Evolutionary conservation across 78 protist species (phyloP).

Genomic region (Cyanophora paradoxa): DNA sequence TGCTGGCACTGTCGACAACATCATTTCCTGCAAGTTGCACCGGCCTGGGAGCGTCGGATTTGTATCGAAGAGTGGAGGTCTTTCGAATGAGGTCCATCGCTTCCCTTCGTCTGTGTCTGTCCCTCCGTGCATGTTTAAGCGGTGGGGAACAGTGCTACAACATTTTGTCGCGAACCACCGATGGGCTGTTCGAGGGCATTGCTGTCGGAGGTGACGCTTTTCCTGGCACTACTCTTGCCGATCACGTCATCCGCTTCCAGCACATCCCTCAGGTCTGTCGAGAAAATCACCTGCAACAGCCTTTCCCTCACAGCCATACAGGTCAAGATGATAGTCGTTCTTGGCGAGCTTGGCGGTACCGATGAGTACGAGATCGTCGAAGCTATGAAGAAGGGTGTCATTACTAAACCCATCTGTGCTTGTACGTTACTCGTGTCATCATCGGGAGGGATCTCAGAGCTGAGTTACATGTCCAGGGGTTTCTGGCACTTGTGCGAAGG

Average conservation of each 20-base stretch:
- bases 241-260: constrained; percentile 63
- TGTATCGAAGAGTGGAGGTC: constrained; percentile 83
- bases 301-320: no score
- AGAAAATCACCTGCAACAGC: no score
- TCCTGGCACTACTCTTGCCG: constrained; percentile 81
- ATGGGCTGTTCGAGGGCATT: constrained; percentile 88
- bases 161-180: constrained; percentile 70
- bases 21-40: constrained; percentile 77
- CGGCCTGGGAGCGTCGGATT: constrained; percentile 87
- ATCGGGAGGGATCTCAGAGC: no score
- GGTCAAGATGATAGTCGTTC: constrained; percentile 72
- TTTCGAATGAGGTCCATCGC: constrained; percentile 42
- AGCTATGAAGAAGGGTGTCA: constrained; percentile 62
- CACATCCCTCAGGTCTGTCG: no score
- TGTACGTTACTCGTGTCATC: no score
- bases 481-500: constrained; percentile 86
- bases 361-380: constrained; percentile 78
- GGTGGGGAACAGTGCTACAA: constrained; percentile 65
- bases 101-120: not conserved
- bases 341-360: constrained; percentile 90
- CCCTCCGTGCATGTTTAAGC: not conserved
- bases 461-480: no score
- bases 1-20: constrained; percentile 82
- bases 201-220: constrained; percentile 91
- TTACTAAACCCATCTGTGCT: constrained; percentile 87